Conservation (phyloP, 73 alveolate species). For the Paramecium sexaurelia region DNA sequence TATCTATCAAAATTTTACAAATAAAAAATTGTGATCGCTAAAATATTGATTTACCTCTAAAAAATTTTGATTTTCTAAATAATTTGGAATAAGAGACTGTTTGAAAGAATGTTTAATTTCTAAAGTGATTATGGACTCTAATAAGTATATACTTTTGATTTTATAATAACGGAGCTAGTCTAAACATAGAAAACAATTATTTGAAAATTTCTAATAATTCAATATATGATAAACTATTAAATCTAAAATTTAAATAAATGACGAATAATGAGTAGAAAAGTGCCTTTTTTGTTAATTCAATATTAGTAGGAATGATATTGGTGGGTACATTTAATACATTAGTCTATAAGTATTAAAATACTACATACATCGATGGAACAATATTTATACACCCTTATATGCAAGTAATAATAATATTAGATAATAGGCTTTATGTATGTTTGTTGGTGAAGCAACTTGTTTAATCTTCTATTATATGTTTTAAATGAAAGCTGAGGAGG, state of each 20-base stretch:
- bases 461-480: slow-evolving; percentile 1
- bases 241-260: not conserved
- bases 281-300: not conserved
- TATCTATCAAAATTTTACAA: too few species aligned
- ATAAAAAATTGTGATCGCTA: too few species aligned
- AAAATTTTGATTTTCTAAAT: too few species aligned
- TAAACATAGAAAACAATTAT: too few species aligned
- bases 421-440: slow-evolving; percentile 51
- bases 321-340: slow-evolving; percentile 55
- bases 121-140: too few species aligned
- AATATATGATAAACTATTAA: not conserved
- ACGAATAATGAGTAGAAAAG: not conserved
- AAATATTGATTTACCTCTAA: too few species aligned
- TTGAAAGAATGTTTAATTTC: not conserved
- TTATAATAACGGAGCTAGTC: too few species aligned
- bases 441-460: slow-evolving; percentile 55
- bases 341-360: slow-evolving; percentile 57
- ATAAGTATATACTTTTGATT: too few species aligned
- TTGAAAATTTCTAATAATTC: too few species aligned
- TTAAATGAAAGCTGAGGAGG: slow-evolving; percentile 16
- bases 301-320: slow-evolving; percentile 53
- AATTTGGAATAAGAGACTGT: not conserved
- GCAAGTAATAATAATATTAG: not conserved
- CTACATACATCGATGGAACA: slow-evolving; percentile 34
- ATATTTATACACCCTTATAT: slow-evolving; percentile 56